Evolutionary conservation across 2,329 filamentous ascomycete species (phyloP), one percentile per base, ranked within the genome.

Genomic region (Fusarium globosum): DNA sequence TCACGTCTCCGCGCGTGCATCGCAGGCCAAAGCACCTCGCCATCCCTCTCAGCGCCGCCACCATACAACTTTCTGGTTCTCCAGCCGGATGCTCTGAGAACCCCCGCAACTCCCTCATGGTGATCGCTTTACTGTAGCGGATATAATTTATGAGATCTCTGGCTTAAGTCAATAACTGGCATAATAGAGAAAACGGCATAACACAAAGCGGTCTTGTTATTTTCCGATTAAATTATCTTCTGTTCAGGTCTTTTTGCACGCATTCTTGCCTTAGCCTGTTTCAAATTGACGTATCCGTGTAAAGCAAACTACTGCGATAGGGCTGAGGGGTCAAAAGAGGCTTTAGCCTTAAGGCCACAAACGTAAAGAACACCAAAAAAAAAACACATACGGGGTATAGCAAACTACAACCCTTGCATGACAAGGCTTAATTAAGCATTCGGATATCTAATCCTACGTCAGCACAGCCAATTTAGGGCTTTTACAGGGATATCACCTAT

Each of bases 1-100:
- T 14, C 14, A 21, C 12, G 13, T 30, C 26, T 16, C 4, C 26
- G 4, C 15, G 10, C 4, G 4, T 48, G 9, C 20, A 20, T 51
- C 7, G 0, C 16, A 35, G 30, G 3, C 16, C 20, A 18, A 26
- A 11, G 2, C 15, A 20, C 12, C 16, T 23, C 16, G 18, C 14
- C 0, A 7, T 7, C 2, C 30, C 7, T 36, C 21, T 0, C 21
- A 23, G 15, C n/a, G 16, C 8, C 12, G 8, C n/a, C 6, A 10
- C 12, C 4, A 0, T 15, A 4, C 1, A 36, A 6, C 4, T 3
- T 23, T 23, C 8, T 11, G 2, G 9, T 15, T 3, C 16, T 26
- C n/a, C 8, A 23, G 1, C 16, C 7, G 0, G 8, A 26, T 23
- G 4, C 9, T 11, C 2, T 9, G 33, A 33, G 33, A 4, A 33